These are phyloP conservation scores for Penicillium bovifimosum DNA, from an alignment of 495 filamentous ascomycete genomes.

Conservation along the genomic window DNA sequence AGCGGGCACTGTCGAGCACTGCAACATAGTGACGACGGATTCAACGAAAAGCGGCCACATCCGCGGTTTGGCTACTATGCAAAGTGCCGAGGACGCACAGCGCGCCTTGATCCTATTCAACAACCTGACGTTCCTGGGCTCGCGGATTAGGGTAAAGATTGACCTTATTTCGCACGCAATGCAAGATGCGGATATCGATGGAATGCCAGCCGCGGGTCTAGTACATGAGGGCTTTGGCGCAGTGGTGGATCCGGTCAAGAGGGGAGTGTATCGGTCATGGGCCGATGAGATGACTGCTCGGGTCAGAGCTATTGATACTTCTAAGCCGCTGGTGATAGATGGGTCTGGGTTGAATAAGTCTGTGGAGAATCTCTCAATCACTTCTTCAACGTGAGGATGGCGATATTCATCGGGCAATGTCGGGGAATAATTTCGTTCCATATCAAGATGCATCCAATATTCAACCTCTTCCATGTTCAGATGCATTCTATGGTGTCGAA, in stretches of 20 bases:
- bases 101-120: conserved; percentile 28
- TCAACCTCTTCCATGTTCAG: not conserved
- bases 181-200: conserved; percentile 13
- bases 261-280: not conserved
- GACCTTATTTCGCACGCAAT: not conserved
- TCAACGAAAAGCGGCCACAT: conserved; percentile 11
- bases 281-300: not conserved
- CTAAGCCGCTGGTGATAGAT: conserved; percentile 36
- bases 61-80: conserved; percentile 31
- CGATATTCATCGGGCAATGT: too few relatives aligned
- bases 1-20: conserved; percentile 26
- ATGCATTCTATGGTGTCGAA: too few relatives aligned
- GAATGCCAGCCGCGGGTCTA: not conserved
- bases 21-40: conserved; percentile 22
- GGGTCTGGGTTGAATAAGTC: conserved; percentile 28
- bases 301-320: conserved; percentile 7
- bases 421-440: too few relatives aligned
- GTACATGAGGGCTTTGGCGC: not conserved
- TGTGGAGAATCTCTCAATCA: conserved; percentile 13
- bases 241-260: not conserved
- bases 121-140: conserved; percentile 29
- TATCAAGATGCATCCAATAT: too few relatives aligned
- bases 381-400: conserved; percentile 14
- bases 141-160: conserved; percentile 22
- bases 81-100: conserved; percentile 31